Evolutionary conservation across 495 filamentous ascomycete genomes (phyloP).

Genomic region (Neurospora sp.): DNA sequence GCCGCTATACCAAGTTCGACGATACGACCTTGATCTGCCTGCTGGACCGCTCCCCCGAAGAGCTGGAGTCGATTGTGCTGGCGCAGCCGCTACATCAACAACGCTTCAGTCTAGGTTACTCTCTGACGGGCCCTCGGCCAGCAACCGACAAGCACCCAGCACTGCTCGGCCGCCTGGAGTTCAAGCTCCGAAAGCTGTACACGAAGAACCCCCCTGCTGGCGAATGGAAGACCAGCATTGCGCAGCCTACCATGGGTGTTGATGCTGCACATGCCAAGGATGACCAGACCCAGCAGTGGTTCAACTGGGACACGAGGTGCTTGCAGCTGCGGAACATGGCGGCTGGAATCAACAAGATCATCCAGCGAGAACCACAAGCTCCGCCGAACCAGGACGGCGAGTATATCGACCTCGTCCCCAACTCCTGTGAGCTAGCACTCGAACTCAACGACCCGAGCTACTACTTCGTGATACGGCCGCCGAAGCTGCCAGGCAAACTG

Average conservation of each 20-base stretch:
- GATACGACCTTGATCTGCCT: constrained; percentile 15
- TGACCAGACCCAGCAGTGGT: constrained; percentile 1
- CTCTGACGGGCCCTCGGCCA: not conserved
- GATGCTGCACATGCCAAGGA: not conserved
- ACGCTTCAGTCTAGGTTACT: constrained; percentile 12
- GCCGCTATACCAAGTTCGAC: constrained; percentile 10
- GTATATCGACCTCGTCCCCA: constrained; percentile 3
- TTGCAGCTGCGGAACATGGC: not conserved
- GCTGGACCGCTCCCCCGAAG: constrained; percentile 3
- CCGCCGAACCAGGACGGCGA: too few species aligned
- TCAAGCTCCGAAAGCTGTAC: not conserved
- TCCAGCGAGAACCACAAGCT: not conserved
- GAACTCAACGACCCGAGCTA: constrained; percentile 17
- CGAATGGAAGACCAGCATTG: not conserved
- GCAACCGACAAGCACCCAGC: not conserved
- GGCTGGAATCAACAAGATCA: not conserved
- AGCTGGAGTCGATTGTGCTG: constrained; percentile 7
- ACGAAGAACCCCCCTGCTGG: not conserved
- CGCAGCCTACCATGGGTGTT: not conserved
- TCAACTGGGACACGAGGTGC: not conserved
- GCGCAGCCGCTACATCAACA: constrained; percentile 28
- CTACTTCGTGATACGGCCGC: not conserved
- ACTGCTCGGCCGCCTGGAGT: not conserved
- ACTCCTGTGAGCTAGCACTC: constrained; percentile 21
- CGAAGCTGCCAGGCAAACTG: not conserved